These are phyloP conservation scores for Knufia fluminis DNA, from an alignment of 2,329 filamentous ascomycete genomes.

Conservation along the genomic window DNA sequence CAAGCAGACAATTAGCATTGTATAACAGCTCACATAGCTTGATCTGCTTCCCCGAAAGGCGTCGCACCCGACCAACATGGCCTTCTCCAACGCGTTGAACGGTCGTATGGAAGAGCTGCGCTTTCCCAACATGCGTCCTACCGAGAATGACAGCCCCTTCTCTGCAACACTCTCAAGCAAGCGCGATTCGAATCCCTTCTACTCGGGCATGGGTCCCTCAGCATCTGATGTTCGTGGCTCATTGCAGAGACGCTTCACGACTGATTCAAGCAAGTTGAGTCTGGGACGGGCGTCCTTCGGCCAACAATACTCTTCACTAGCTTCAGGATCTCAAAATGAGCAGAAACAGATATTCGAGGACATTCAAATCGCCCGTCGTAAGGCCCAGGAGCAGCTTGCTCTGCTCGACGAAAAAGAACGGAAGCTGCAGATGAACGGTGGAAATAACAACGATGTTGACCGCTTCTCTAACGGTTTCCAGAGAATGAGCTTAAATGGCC, in stretches of 20 bases:
- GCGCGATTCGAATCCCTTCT: conserved; percentile 55
- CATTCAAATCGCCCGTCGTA: conserved; percentile 76
- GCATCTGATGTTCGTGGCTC: conserved; percentile 61
- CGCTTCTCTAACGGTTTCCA: conserved; percentile 60
- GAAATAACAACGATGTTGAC: conserved; percentile 62
- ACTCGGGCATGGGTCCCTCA: conserved; percentile 46
- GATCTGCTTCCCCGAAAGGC: not conserved
- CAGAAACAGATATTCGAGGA: conserved; percentile 89
- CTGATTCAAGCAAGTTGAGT: conserved; percentile 71
- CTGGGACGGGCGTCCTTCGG: conserved; percentile 15
- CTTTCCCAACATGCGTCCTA: conserved; percentile 60
- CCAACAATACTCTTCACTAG: conserved; percentile 24
- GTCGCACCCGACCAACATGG: conserved; percentile 40
- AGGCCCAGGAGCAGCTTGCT: conserved; percentile 88
- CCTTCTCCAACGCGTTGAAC: conserved; percentile 53
- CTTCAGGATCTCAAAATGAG: conserved; percentile 33
- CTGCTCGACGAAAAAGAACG: conserved; percentile 52
- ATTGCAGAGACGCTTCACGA: conserved; percentile 86
- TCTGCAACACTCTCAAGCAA: conserved; percentile 65
- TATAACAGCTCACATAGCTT: too few relatives aligned
- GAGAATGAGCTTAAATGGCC: conserved; percentile 43
- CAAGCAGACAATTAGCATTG: too few relatives aligned
- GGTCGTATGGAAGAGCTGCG: conserved; percentile 70
- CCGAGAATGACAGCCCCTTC: conserved; percentile 66
- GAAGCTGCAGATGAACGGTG: conserved; percentile 63